A percentile compares a stretch with the other conserved stretches of the same genome.
Conservation (phyloP, 768 basidiomycete genomes). For the Boletus pseudo-olivaceus region DNA sequence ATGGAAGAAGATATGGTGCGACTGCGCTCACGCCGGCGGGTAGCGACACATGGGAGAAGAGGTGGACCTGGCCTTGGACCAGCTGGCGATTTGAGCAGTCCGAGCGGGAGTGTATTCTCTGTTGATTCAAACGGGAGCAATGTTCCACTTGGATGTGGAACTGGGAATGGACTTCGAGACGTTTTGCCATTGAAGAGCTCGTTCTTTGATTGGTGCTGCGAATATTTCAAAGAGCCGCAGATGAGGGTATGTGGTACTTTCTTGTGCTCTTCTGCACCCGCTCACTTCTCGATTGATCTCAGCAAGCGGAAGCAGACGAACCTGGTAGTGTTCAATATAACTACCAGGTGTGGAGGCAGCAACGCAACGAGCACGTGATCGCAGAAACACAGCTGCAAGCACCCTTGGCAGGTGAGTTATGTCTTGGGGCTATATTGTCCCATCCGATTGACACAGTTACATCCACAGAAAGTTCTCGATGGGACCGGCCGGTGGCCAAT, state of each 20-base stretch:
- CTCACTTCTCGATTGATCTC: slow-evolving; percentile 14
- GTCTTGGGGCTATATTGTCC: slow-evolving; percentile 19
- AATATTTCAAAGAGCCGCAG: slow-evolving; percentile 98
- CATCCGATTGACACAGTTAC: background rate
- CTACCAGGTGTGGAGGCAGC: slow-evolving; percentile 91
- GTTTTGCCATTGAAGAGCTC: slow-evolving; percentile 85
- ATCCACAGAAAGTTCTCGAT: slow-evolving; percentile 52
- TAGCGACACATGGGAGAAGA: slow-evolving; percentile 39
- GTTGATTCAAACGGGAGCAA: slow-evolving; percentile 66
- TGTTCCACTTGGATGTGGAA: slow-evolving; percentile 73
- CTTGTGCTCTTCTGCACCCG: background rate
- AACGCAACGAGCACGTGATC: slow-evolving; percentile 80
- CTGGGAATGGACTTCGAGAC: slow-evolving; percentile 78
- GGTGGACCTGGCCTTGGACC: slow-evolving; percentile 37
- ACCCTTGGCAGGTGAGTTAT: slow-evolving; percentile 63
- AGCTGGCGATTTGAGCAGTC: slow-evolving; percentile 53
- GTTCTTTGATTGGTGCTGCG: slow-evolving; percentile 94
- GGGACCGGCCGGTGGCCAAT: slow-evolving; percentile 72
- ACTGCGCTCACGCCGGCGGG: slow-evolving; percentile 61
- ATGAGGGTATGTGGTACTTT: slow-evolving; percentile 72
- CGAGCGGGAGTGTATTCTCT: slow-evolving; percentile 74
- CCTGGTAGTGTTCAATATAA: slow-evolving; percentile 93
- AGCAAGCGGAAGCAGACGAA: slow-evolving; percentile 95
- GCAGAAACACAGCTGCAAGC: slow-evolving; percentile 67
- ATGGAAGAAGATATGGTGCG: slow-evolving; percentile 96